phyloP scores from a whole-genome alignment of 2,329 filamentous ascomycete species.

The Cordyceps javanica region DNA sequence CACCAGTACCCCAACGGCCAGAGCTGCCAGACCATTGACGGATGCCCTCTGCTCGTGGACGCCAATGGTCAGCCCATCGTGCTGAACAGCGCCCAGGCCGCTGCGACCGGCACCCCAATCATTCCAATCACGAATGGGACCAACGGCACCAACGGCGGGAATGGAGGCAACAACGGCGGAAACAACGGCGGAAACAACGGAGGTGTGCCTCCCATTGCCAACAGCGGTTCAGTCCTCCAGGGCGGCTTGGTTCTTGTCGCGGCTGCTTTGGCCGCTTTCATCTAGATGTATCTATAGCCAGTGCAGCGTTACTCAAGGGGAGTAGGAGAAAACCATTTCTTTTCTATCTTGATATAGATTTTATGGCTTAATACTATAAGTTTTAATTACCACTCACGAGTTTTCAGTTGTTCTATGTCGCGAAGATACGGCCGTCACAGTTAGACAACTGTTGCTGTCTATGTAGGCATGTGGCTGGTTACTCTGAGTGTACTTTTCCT shows the following conservation, averaged over 20 bases:
- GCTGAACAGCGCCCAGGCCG: no score
- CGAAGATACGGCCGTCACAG: no score
- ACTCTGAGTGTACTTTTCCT: no score
- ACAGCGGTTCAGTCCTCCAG: neutral
- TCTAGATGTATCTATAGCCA: constrained; percentile 21
- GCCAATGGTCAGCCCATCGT: neutral
- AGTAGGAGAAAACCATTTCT: no score
- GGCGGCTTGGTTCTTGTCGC: neutral
- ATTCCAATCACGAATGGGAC: no score
- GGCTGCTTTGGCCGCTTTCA: neutral
- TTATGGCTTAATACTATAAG: no score
- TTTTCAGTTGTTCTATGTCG: no score
- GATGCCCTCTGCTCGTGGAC: neutral
- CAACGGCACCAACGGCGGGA: no score
- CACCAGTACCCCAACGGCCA: constrained; percentile 6
- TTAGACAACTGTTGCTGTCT: no score
- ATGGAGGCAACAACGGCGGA: neutral
- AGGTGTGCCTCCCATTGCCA: neutral
- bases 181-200: neutral
- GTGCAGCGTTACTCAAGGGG: neutral
- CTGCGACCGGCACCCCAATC: neutral
- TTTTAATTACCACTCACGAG: no score
- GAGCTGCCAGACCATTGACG: neutral
- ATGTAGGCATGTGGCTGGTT: no score
- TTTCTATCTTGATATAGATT: constrained; percentile 18